Conservation (phyloP, 2,329 filamentous ascomycete genomes). For the Aspergillus quadricinctus region DNA sequence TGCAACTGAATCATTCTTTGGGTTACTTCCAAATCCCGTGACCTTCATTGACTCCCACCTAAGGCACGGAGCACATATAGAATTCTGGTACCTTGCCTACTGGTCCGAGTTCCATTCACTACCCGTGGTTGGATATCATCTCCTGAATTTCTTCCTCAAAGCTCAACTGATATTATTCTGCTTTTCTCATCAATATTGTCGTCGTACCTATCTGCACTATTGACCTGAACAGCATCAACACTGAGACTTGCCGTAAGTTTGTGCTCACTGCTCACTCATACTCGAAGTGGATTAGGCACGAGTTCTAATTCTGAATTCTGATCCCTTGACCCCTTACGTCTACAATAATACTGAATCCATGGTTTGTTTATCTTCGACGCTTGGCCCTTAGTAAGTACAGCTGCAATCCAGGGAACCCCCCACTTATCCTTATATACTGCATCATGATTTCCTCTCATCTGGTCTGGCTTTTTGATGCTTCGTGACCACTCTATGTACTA, state of each 20-base stretch:
- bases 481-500: neutral
- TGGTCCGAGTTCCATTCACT: neutral
- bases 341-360: neutral
- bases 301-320: neutral
- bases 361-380: neutral
- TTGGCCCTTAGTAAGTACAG: neutral
- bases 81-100: neutral
- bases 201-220: neutral
- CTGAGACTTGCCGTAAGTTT: neutral
- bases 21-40: neutral
- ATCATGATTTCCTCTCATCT: neutral
- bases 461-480: neutral
- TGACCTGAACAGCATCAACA: neutral
- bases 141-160: neutral
- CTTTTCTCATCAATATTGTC: neutral
- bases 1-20: neutral
- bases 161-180: neutral
- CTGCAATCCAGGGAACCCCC: neutral
- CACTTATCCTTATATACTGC: neutral
- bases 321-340: neutral
- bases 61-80: neutral
- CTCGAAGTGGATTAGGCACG: neutral
- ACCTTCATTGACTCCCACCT: neutral
- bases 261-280: neutral
- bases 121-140: neutral